Conservation (phyloP, 2,329 filamentous ascomycete species). For the Capronia epimyces region DNA sequence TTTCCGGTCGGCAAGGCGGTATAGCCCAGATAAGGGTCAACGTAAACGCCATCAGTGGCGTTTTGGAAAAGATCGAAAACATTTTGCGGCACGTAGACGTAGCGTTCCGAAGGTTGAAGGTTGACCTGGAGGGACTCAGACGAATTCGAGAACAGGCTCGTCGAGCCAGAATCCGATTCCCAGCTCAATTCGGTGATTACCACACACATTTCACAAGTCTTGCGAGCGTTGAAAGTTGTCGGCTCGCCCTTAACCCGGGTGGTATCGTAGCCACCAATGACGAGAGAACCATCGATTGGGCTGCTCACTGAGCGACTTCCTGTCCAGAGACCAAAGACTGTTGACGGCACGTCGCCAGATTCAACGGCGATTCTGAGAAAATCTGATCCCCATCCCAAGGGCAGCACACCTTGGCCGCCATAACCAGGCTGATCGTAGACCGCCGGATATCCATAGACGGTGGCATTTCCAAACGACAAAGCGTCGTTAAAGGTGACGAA, state of each 20-base stretch:
- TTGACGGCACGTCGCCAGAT: conserved; percentile 17
- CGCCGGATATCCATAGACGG: conserved; percentile 19
- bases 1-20: conserved; percentile 19
- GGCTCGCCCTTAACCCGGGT: conserved; percentile 20
- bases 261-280: conserved; percentile 27
- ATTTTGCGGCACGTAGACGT: conserved; percentile 21
- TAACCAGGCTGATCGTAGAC: conserved; percentile 24
- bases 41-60: conserved; percentile 15
- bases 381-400: conserved; percentile 21
- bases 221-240: conserved; percentile 14
- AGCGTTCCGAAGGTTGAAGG: conserved; percentile 20
- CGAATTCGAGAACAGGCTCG: conserved; percentile 20
- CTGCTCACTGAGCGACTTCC: conserved; percentile 21
- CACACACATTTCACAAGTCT: conserved; percentile 21
- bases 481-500: conserved; percentile 26
- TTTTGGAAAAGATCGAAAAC: conserved; percentile 21
- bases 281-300: conserved; percentile 21
- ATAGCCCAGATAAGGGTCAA: conserved; percentile 15
- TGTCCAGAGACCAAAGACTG: conserved; percentile 23
- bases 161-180: conserved; percentile 8
- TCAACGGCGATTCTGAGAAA: conserved; percentile 21
- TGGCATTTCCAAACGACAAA: conserved; percentile 20
- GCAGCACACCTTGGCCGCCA: conserved; percentile 23
- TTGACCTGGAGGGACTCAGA: conserved; percentile 18
- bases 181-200: conserved; percentile 20